Base-by-base conservation (phyloP, 148 eudicot species). In the Rhododendron williamsianum region DNA sequence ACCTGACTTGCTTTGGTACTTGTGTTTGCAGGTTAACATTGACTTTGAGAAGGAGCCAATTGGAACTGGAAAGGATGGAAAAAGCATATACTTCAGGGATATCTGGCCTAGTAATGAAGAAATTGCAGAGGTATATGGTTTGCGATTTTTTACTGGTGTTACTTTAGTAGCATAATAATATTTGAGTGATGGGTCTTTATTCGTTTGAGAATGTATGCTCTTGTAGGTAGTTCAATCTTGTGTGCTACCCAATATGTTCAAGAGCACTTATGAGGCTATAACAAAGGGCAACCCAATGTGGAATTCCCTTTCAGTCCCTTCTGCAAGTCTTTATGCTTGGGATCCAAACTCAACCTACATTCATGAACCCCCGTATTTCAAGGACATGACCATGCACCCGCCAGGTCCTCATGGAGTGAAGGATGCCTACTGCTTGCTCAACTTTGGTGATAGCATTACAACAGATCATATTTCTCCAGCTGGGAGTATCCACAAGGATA, bases 381-480 rank as follows among this genome's bases (percentile, higher is more conserved):
- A 91, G 90, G 91, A 89, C 87, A 95, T 95, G 98, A 95, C 94
- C 84, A 88, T 95, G 92, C 87, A 93, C 63, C 98, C 98, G 71
- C 98, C 98, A 51, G 98, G 98, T 86, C 90, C 98, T 84, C 94
- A 91, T 74, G 92, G 92, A 81, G 98, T 95, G 63, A 93, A 95
- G 87, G 95, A 95, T 83, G 98, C 98, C 36, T 95, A 93, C 87
- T 95, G 98, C 87, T 90, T 95, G 87, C 94, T 95, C 88, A 91
- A 93, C 84, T 94, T 94, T 38, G 98, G 98, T 6, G 98, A 95
- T 90, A 94, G 98, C 88, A 95, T 95, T 87, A 95, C 98, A 63
- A 95, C 98, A 19, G 98, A 95, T 86, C 98, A 95, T 87, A 95
- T 95, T 38, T 95, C 98, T 71, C 98, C 98, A 21, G 98, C 98